Base-by-base conservation (phyloP, 2,329 filamentous ascomycete genomes). In the Aspergillus pseudoviridinutans region DNA sequence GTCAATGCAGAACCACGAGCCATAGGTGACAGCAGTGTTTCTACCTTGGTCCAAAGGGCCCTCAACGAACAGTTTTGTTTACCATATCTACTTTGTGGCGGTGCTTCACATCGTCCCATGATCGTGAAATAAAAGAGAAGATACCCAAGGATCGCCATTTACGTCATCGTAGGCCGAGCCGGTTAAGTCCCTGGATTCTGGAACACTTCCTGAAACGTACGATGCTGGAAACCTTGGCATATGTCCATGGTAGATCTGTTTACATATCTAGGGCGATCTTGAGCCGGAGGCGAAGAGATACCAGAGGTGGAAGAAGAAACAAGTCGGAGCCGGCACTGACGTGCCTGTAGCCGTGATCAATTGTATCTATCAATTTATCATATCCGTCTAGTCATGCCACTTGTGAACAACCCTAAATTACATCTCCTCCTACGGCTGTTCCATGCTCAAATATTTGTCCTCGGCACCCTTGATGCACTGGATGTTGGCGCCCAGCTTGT, bases 401-500 rank as follows among this genome's bases (percentile, higher is more conserved):
- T 38, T 38, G 7, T 14, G 32, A 38, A 7, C 17, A 38, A 35
- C 24, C 28, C 6, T 41, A 46, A 20, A 10, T 29, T 22, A 22
- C 32, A 14, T 54, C 51, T n/a, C 49, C 17, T 50, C 52, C 38
- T 56, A 52, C 50, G 71, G 66, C 56, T 66, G 64, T 63, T 78
- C 72, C 65, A 76, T 58, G 51, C 71, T 79, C 61, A 81, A 70
- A 73, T 87, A 86, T 72, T 83, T 80, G 72, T 88, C 82, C 78
- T 97, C 93, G 1, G 92, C 93, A 53, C 87, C 85, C 58, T 87
- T 88, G 73, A 97, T 92, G 76, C 91, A 94, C 65, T 89, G 84
- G 80, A 95, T 91, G 73, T 96, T 96, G 49, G 91, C 90, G 27
- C 89, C 87, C 50, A 96, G 80, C 82, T 99, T 99, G 80, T 99